Evolutionary conservation across 2,329 filamentous ascomycete genomes (phyloP), one percentile per base, ranked within the genome.

Genomic region (Ilyonectria destructans): DNA sequence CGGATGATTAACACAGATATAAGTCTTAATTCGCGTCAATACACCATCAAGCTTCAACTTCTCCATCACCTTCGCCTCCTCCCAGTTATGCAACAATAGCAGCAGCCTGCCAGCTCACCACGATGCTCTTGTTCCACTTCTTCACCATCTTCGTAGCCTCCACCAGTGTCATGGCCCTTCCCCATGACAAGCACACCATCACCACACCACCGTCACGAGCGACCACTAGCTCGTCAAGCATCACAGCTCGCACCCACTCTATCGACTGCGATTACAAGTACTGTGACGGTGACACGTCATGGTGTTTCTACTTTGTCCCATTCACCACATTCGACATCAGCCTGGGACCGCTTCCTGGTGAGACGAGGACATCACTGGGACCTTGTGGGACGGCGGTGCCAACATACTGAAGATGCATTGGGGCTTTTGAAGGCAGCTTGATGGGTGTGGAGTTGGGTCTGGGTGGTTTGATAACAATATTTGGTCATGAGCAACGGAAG

Each of bases 221-320:
- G 17, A 37, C 26, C 61, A 51, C 46, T 19, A n/a, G 23, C n/a
- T 37, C 68, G 2, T 55, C 63, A 15, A 52, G 49, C 58, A 72
- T 71, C 40, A 33, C 60, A 2, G 52, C 68, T 13, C 45, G 71
- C 13, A 67, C 62, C 15, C 58, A 70, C 19, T 58, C 74, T 7
- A 58, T 76, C 46, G 58, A 74, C 57, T 83, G 82, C 75, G 75
- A 80, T 61, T 75, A 79, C 69, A 67, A 70, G 26, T 82, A 81
- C 72, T 82, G 82, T 74, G 78, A 81, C 67, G 78, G 79, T 48
- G 72, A 71, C 15, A 76, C 74, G 4, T 77, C 77, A 3, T 84
- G 79, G 77, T 84, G 83, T 72, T 79, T 81, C 68, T 81, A 78
- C 72, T 84, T 81, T 77, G 76, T 73, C 26, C 82, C 81, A 17